Evolutionary conservation across 331 rosid species (phyloP).

Genomic region (Quercus tomentella): DNA sequence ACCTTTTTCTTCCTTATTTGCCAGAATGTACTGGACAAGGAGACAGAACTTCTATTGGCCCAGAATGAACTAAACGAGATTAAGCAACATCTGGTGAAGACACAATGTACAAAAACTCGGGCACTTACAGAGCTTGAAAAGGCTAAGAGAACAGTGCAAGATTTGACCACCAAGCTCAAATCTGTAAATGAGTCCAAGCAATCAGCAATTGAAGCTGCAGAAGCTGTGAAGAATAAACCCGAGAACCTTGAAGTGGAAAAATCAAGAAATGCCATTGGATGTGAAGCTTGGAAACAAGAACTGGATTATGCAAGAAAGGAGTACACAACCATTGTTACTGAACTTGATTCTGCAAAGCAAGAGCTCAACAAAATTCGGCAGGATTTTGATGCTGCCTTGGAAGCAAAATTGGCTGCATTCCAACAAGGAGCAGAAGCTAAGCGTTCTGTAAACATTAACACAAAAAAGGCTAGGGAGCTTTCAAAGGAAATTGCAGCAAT

Average conservation of each 20-base stretch:
- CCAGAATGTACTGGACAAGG: constrained; percentile 58
- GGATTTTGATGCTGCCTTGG: constrained; percentile 78
- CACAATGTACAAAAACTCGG: constrained; percentile 37
- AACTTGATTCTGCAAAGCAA: constrained; percentile 75
- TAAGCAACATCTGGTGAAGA: constrained; percentile 40
- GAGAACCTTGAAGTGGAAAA: constrained; percentile 42
- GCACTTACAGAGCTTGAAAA: constrained; percentile 64
- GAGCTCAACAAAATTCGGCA: constrained; percentile 73
- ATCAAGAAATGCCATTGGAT: constrained; percentile 35
- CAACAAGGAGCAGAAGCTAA: constrained; percentile 75
- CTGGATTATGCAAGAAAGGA: constrained; percentile 54
- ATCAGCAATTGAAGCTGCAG: constrained; percentile 53
- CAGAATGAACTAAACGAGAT: constrained; percentile 54
- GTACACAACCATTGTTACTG: constrained; percentile 34
- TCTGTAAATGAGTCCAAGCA: constrained; percentile 49
- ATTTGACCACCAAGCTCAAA: constrained; percentile 42
- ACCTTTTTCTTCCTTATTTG: constrained; percentile 8
- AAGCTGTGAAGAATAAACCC: constrained; percentile 34
- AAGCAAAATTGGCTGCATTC: constrained; percentile 61
- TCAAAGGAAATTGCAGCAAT: constrained; percentile 46
- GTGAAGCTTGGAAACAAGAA: constrained; percentile 59
- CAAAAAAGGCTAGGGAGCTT: constrained; percentile 50
- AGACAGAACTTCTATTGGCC: constrained; percentile 65
- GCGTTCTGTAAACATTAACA: constrained; percentile 46
- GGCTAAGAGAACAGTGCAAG: constrained; percentile 50